Base-by-base conservation (phyloP, 768 basidiomycete species). In the Holtermannia corniformis region DNA sequence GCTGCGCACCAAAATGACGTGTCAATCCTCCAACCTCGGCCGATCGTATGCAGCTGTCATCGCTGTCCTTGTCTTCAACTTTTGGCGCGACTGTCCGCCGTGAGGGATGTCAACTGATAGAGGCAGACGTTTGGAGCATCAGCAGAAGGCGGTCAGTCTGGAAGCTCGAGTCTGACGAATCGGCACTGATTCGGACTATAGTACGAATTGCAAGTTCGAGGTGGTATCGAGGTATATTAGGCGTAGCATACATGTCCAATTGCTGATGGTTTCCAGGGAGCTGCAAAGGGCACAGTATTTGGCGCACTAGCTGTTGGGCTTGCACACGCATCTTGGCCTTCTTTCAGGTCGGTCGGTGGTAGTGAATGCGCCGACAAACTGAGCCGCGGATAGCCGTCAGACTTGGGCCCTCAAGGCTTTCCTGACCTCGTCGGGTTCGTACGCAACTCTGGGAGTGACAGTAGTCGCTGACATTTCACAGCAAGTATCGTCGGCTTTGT, bases 361-460 rank as follows among this genome's bases (percentile, higher is more conserved):
- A 26, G 14, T 41, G 21, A 22, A 41, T 19, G n/a, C 5, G 21
- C n/a, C 14, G 4, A 46, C 44, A 32, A 52, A 1, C 24, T n/a
- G 2, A 27, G 25, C 1, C 3, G 12, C 41, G 24, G 27, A 45
- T 57, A 88, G 87, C 57, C 81, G 83, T 20, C 87, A 88, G 70
- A 85, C 86, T 0, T 76, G 87, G 19, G 80, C 85, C 2, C 81
- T 88, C 76, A 91, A 91, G 70, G 81, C 78, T 1, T 90, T 87
- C 67, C 72, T 90, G 3, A 78, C 87, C 5, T 81, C 82, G 25
- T 78, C 80, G 51, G 81, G 87, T 87, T n/a, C 21, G 58, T 49
- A 22, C 43, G 14, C 41, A 25, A 49, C n/a, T 46, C 22, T n/a
- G 45, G 24, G n/a, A 5, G 40, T 25, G 28, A 37, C 47, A 20